Evolutionary conservation across 768 basidiomycete species (phyloP).

Genomic region (Xerocomellus amylosporus): DNA sequence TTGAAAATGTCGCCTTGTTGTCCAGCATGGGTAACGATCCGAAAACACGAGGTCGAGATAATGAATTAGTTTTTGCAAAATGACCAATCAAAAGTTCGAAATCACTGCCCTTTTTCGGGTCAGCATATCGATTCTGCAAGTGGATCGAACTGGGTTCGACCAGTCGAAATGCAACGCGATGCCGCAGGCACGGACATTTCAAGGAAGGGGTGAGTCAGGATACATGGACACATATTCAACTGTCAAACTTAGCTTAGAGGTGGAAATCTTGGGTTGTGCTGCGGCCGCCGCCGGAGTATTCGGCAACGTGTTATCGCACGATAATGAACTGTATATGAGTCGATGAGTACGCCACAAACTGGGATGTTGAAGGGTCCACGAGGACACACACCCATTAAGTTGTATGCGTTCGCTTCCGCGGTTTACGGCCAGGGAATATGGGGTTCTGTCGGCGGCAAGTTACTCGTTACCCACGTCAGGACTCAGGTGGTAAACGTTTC

Average conservation of each 20-base stretch:
- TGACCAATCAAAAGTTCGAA: not conserved
- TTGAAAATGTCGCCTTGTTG: not conserved
- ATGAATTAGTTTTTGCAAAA: conserved; percentile 5
- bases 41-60: conserved; percentile 11
- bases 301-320: not conserved
- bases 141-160: not conserved
- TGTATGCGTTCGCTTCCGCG: not conserved
- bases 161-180: not conserved
- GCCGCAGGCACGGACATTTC: not conserved
- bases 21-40: conserved; percentile 5
- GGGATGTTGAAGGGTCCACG: not conserved
- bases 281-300: not conserved
- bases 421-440: not conserved
- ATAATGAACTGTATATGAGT: not conserved
- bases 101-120: not conserved
- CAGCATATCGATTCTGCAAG: not conserved
- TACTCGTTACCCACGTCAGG: conserved; percentile 5
- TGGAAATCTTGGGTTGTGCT: not conserved
- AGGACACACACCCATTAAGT: not conserved
- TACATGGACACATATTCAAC: not conserved
- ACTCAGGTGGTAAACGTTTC: not conserved
- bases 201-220: not conserved
- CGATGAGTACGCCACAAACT: not conserved
- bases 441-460: not conserved
- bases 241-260: conserved; percentile 1